phyloP scores from a whole-genome alignment of 805 yeast genomes.

The Metschnikowia noctiluminum region DNA sequence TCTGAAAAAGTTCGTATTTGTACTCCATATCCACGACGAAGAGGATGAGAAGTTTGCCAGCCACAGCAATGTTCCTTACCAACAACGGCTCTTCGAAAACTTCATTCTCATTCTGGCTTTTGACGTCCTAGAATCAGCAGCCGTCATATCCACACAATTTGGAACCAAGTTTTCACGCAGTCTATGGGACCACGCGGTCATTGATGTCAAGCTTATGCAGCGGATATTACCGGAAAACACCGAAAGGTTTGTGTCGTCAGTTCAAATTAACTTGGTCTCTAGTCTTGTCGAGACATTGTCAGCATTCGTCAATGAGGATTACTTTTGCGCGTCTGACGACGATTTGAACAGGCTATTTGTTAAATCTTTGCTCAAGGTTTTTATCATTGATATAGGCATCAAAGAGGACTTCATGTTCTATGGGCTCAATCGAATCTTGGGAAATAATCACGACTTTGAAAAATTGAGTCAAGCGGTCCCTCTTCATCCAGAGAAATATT shows the following conservation, averaged over 20 bases:
- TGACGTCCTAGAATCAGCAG: conserved; percentile 54
- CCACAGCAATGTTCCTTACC: conserved; percentile 31
- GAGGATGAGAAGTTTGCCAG: conserved; percentile 27
- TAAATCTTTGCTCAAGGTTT: conserved; percentile 31
- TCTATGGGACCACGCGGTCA: conserved; percentile 28
- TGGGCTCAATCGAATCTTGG: conserved; percentile 54
- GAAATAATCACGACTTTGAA: conserved; percentile 45
- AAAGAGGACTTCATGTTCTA: conserved; percentile 42
- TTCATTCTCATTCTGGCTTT: conserved; percentile 48
- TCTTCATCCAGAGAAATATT: conserved; percentile 1
- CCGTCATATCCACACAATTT: conserved; percentile 25
- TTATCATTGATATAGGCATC: conserved; percentile 41
- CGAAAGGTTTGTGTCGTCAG: conserved; percentile 32
- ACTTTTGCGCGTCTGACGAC: conserved; percentile 3
- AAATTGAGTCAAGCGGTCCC: conserved; percentile 46
- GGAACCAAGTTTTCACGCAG: conserved; percentile 19
- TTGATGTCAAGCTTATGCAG: conserved; percentile 30
- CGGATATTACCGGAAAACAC: conserved; percentile 50
- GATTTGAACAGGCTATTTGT: conserved; percentile 14
- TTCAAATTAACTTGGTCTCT: conserved; percentile 48
- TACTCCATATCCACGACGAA: conserved; percentile 21
- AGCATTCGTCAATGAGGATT: conserved; percentile 31
- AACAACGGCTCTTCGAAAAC: conserved; percentile 44
- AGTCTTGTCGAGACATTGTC: conserved; percentile 53
- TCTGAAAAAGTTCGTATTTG: conserved; percentile 20